Conservation (phyloP, 208 protist genomes). For the Crithidia fasciculata region DNA sequence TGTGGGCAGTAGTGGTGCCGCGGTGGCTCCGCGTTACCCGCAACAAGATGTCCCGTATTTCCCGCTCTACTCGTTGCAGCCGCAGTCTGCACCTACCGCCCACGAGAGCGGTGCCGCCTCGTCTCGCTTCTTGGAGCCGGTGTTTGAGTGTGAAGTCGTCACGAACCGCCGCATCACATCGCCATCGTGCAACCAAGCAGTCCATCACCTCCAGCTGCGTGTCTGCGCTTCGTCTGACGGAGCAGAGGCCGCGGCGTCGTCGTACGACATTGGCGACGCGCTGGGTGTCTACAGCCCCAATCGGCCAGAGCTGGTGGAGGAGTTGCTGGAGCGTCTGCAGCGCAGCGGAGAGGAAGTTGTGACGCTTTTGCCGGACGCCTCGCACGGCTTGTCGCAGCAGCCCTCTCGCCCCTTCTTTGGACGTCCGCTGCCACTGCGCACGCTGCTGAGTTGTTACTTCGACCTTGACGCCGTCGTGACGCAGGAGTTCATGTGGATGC, state of each 20-base stretch:
- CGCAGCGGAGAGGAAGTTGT: slow-evolving; percentile 51
- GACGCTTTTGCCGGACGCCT: slow-evolving; percentile 45
- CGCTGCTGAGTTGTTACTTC: slow-evolving; percentile 70
- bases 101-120: background rate
- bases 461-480: slow-evolving; percentile 81
- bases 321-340: slow-evolving; percentile 46
- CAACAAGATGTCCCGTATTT: slow-evolving; percentile 32
- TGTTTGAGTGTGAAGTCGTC: slow-evolving; percentile 49
- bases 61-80: slow-evolving; percentile 23
- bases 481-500: slow-evolving; percentile 83
- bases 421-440: slow-evolving; percentile 47
- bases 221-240: background rate
- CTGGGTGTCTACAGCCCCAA: slow-evolving; percentile 82
- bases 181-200: slow-evolving; percentile 62
- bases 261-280: slow-evolving; percentile 81
- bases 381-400: slow-evolving; percentile 56
- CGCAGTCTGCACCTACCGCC: background rate
- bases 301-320: slow-evolving; percentile 50
- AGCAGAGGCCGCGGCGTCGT: background rate
- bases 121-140: slow-evolving; percentile 26
- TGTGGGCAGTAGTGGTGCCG: background rate
- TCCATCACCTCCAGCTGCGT: slow-evolving; percentile 65
- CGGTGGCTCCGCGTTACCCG: slow-evolving; percentile 11
- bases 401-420: slow-evolving; percentile 59
- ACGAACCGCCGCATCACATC: slow-evolving; percentile 63